phyloP scores from a whole-genome alignment of 176 grass and related monocot genomes.

The Urochloa ruziziensis region DNA sequence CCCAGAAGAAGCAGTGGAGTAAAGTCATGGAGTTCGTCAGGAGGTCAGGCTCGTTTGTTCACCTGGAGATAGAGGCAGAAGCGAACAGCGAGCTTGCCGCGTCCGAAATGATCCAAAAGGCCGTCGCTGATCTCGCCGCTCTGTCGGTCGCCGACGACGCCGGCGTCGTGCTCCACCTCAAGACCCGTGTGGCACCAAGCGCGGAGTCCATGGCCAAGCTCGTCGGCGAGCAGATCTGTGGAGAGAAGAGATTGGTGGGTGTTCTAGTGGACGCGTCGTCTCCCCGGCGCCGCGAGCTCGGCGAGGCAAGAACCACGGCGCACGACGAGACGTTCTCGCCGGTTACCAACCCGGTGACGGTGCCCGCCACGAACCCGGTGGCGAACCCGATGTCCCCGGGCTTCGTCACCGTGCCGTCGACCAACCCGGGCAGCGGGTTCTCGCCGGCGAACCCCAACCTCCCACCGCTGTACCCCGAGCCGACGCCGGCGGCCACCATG shows the following conservation, averaged over 20 bases:
- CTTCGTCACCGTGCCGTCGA: slow-evolving; percentile 52
- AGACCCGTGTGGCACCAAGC: background rate
- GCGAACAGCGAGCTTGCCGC: background rate
- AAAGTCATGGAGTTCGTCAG: slow-evolving; percentile 42
- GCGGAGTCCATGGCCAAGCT: slow-evolving; percentile 32
- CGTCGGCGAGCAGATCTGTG: background rate
- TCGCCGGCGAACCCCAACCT: slow-evolving; percentile 25
- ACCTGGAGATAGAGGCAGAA: slow-evolving; percentile 20
- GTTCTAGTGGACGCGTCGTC: slow-evolving; percentile 18
- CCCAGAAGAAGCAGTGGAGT: slow-evolving; percentile 1
- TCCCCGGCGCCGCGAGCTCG: slow-evolving; percentile 10
- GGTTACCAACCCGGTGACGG: slow-evolving; percentile 61
- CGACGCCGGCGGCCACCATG: slow-evolving; percentile 11
- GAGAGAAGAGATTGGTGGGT: slow-evolving; percentile 26
- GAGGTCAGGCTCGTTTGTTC: slow-evolving; percentile 43
- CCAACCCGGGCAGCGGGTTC: slow-evolving; percentile 40
- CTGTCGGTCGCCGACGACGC: slow-evolving; percentile 18
- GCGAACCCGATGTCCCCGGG: slow-evolving; percentile 42
- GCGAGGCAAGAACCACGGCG: slow-evolving; percentile 21
- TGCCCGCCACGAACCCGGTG: slow-evolving; percentile 60
- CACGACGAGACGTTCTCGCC: slow-evolving; percentile 55
- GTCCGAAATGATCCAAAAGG: background rate
- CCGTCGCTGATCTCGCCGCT: background rate
- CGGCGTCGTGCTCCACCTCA: slow-evolving; percentile 40
- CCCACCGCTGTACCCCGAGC: slow-evolving; percentile 53